Conservation (phyloP, 805 yeast genomes). For the Metschnikowia santaceciliae region DNA sequence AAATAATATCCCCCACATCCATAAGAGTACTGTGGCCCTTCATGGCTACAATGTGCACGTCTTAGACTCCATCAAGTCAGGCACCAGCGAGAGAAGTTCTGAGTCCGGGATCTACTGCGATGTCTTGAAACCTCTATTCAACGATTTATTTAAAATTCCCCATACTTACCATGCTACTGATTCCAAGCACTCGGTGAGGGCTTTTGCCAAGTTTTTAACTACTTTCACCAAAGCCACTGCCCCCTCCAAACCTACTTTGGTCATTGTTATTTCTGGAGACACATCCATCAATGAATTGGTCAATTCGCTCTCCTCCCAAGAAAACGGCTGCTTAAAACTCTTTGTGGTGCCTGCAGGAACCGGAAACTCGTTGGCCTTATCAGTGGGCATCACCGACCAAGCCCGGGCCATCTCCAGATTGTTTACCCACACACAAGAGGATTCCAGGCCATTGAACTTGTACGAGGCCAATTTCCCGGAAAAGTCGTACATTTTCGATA, state of each 20-base stretch:
- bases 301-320: constrained; percentile 38
- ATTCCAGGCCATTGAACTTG: constrained; percentile 36
- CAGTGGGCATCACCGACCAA: constrained; percentile 42
- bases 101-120: constrained; percentile 34
- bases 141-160: constrained; percentile 25
- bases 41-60: constrained; percentile 22
- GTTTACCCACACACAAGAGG: constrained; percentile 22
- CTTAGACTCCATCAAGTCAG: constrained; percentile 50
- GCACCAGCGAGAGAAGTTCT: constrained; percentile 34
- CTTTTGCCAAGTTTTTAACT: constrained; percentile 35
- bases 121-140: constrained; percentile 47
- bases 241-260: constrained; percentile 24
- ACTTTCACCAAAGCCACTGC: not conserved
- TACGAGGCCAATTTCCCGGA: constrained; percentile 44
- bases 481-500: constrained; percentile 21
- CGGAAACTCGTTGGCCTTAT: constrained; percentile 75
- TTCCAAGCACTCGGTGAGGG: constrained; percentile 32
- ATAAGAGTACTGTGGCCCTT: constrained; percentile 1
- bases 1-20: not conserved
- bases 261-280: constrained; percentile 77
- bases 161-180: constrained; percentile 44
- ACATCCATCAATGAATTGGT: constrained; percentile 77
- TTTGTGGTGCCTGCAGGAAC: constrained; percentile 71
- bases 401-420: constrained; percentile 32
- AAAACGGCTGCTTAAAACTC: constrained; percentile 19